A percentile compares a stretch with the other conserved stretches of the same genome.
phyloP scores from a whole-genome alignment of 768 basidiomycete species.

The Suillus fuscotomentosus region DNA sequence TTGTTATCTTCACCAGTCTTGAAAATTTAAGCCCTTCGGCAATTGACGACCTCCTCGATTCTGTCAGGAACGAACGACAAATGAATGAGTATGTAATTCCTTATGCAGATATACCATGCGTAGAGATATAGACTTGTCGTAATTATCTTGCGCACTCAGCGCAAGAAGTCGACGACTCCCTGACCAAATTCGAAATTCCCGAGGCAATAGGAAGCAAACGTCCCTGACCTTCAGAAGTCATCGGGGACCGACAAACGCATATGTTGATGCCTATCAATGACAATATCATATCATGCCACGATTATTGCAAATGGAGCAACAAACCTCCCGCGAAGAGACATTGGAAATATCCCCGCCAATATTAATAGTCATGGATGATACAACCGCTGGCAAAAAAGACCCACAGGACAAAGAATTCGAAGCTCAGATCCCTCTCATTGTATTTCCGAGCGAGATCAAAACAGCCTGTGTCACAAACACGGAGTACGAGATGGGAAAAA shows the following conservation, averaged over 20 bases:
- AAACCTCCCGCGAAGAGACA: neutral
- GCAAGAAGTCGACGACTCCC: neutral
- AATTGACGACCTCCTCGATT: neutral
- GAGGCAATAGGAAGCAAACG: neutral
- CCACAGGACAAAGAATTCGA: neutral
- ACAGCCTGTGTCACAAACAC: neutral
- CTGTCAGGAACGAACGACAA: neutral
- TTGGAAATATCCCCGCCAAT: neutral
- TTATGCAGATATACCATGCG: neutral
- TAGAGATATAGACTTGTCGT: neutral
- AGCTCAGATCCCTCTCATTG: neutral
- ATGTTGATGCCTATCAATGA: neutral
- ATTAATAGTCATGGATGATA: neutral
- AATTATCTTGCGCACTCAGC: neutral
- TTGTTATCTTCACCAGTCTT: neutral
- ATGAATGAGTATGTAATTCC: neutral
- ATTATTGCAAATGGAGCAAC: neutral
- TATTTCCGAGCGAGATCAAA: constrained; percentile 4
- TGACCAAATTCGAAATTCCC: neutral
- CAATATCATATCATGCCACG: neutral
- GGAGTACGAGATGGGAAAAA: neutral
- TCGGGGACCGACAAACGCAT: neutral
- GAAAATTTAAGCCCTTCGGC: neutral
- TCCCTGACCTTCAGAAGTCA: neutral
- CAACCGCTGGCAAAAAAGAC: neutral